Conservation (phyloP, 805 yeast species). For the Metschnikowia corniflorae region DNA sequence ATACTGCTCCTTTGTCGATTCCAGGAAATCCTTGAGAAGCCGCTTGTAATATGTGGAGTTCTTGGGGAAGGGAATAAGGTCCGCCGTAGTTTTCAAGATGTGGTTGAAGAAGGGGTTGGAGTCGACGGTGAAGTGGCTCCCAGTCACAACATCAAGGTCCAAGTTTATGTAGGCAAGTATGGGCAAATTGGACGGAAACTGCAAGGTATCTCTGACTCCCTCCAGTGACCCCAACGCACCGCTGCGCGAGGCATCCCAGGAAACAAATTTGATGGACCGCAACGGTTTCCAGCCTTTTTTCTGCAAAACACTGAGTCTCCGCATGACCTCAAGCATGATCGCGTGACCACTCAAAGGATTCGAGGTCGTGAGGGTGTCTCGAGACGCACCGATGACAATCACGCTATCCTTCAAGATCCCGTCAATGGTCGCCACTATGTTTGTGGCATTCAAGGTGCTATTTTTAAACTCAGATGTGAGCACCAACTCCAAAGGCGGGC, state of each 20-base stretch:
- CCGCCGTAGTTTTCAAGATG: conserved; percentile 26
- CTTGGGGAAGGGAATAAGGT: conserved; percentile 31
- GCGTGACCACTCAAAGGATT: conserved; percentile 41
- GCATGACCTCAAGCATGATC: conserved; percentile 36
- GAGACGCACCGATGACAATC: conserved; percentile 37
- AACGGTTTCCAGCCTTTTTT: conserved; percentile 42
- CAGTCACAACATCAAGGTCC: conserved; percentile 38
- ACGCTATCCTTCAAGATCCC: conserved; percentile 41
- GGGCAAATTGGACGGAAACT: conserved; percentile 22
- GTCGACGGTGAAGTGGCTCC: conserved; percentile 33
- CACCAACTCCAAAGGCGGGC: conserved; percentile 7
- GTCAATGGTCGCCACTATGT: conserved; percentile 30
- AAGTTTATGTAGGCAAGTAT: conserved; percentile 36
- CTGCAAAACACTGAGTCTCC: conserved; percentile 29
- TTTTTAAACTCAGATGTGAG: conserved; percentile 5
- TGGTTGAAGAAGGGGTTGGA: conserved; percentile 36
- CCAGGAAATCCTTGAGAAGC: conserved; percentile 13
- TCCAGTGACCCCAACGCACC: conserved; percentile 32
- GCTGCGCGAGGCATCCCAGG: conserved; percentile 39
- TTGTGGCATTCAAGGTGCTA: conserved; percentile 17
- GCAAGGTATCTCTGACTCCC: conserved; percentile 19
- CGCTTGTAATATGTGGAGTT: conserved; percentile 19
- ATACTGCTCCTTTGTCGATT: not conserved
- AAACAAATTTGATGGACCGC: conserved; percentile 36
- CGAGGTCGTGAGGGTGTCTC: conserved; percentile 36